Evolutionary conservation across 2,329 filamentous ascomycete species (phyloP), one percentile per base, ranked within the genome.

Genomic region (Davidsoniella eucalypti): DNA sequence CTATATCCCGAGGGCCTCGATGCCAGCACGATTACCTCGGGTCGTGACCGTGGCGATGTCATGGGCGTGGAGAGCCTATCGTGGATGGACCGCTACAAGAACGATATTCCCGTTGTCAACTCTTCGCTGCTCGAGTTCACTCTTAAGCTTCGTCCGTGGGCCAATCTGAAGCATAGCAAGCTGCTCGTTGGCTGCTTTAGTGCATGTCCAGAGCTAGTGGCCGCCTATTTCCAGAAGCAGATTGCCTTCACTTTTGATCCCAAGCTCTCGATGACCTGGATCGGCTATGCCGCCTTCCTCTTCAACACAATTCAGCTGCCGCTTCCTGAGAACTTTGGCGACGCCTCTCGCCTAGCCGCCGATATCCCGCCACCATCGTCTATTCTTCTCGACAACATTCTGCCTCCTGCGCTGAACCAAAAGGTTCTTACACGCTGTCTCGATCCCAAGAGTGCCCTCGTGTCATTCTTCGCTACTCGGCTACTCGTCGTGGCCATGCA

Each of bases 181-280:
- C 73, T 98, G 8, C 66, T 94, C 2, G 68, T 90, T 4, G 72
- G 80, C 3, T 87, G 94, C 33, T 94, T 98, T 60, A 72, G 71
- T 54, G 76, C 77, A 6, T 85, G 83, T 0, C 90, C 93, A 0
- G 92, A 96, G 64, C 72, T 96, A 2, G 76, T 94, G 1, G 83
- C 87, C 41, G 80, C 87, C 58, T 98, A 93, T 62, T 96, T 94
- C 60, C 71, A 79, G 41, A 80, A 77, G 60, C 88, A 87, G 60
- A 80, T 76, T 54, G 76, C 81, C 49, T 92, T 96, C 58, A 78
- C 81, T 0, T 87, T 94, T 55, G 88, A 96, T 40, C 88, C 92
- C 0, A 96, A 94, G 60, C 72, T 93, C 4, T 92, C 87, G 2
- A 81, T 87, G 42, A 92, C 87, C 0, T 98, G 92, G 92, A 84